Percentiles rank a stretch among this genome's conserved stretches.
Conservation (phyloP, 2,329 filamentous ascomycete genomes). For the Colletotrichum agaves region DNA sequence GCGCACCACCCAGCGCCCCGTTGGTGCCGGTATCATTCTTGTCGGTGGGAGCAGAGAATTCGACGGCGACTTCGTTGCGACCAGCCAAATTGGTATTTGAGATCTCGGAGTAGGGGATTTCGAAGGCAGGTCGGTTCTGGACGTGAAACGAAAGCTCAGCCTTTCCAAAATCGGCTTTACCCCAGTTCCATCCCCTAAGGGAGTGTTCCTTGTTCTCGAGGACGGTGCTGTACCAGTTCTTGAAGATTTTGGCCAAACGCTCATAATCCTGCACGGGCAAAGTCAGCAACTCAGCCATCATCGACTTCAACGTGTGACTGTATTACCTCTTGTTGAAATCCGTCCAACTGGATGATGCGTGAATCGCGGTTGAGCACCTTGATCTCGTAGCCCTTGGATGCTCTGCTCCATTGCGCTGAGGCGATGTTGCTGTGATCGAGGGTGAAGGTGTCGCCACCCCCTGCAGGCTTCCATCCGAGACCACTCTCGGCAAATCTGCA, state of each 20-base stretch:
- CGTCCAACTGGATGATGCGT: conserved; percentile 91
- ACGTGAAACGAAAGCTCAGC: conserved; percentile 96
- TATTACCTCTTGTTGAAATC: conserved; percentile 83
- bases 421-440: conserved; percentile 88
- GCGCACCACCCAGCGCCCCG: conserved; percentile 77
- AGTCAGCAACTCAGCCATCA: background rate
- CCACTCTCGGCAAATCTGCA: conserved; percentile 95
- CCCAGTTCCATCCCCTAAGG: conserved; percentile 98
- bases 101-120: conserved; percentile 96
- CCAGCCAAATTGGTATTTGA: conserved; percentile 97
- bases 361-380: conserved; percentile 89
- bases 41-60: conserved; percentile 83
- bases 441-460: conserved; percentile 91
- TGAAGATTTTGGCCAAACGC: conserved; percentile 90
- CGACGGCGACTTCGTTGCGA: conserved; percentile 96
- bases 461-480: conserved; percentile 92
- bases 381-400: conserved; percentile 90
- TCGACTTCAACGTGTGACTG: conserved; percentile 43
- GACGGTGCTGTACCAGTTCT: conserved; percentile 96
- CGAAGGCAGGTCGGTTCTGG: conserved; percentile 94
- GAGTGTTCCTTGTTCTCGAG: conserved; percentile 95
- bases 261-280: conserved; percentile 77
- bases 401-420: conserved; percentile 93
- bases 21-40: conserved; percentile 79
- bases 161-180: conserved; percentile 96